Conservation (phyloP, 2,329 filamentous ascomycete species). For the Ophiocordyceps camponoti-leonardi region DNA sequence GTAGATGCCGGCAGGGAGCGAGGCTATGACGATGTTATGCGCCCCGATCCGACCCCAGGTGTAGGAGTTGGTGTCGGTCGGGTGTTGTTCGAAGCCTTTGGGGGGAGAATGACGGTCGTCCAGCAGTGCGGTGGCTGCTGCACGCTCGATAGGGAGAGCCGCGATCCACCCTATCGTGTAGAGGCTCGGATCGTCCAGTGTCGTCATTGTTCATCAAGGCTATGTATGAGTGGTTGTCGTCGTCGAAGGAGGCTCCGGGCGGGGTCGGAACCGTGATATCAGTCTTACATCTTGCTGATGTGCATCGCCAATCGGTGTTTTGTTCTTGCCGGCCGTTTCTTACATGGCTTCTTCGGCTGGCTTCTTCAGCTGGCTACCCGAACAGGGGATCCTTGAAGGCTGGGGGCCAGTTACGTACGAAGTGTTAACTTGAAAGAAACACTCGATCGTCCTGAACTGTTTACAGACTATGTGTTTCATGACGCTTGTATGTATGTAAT, state of each 20-base stretch:
- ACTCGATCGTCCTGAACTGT: no score
- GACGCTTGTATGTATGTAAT: no score
- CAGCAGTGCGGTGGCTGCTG: conserved; percentile 19
- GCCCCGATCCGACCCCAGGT: conserved; percentile 3
- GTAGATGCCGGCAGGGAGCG: conserved; percentile 2
- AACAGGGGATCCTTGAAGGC: no score
- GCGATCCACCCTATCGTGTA: conserved; percentile 27
- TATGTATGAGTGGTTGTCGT: no score
- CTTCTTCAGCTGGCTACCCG: no score
- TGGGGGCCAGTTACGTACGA: no score
- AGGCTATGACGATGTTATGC: conserved; percentile 6
- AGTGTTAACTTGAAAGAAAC: no score
- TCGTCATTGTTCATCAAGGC: background rate
- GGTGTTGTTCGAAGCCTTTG: background rate
- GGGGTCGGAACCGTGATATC: background rate
- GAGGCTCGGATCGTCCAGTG: background rate
- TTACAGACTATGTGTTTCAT: no score
- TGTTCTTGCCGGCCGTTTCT: background rate
- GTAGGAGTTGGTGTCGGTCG: conserved; percentile 4
- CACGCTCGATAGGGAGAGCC: conserved; percentile 16
- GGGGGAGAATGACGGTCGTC: conserved; percentile 11
- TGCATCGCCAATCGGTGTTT: background rate
- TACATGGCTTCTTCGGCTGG: no score
- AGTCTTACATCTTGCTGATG: background rate
- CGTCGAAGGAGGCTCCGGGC: background rate